Base-by-base conservation (phyloP, 768 basidiomycete genomes). In the Termitomyces sp. region DNA sequence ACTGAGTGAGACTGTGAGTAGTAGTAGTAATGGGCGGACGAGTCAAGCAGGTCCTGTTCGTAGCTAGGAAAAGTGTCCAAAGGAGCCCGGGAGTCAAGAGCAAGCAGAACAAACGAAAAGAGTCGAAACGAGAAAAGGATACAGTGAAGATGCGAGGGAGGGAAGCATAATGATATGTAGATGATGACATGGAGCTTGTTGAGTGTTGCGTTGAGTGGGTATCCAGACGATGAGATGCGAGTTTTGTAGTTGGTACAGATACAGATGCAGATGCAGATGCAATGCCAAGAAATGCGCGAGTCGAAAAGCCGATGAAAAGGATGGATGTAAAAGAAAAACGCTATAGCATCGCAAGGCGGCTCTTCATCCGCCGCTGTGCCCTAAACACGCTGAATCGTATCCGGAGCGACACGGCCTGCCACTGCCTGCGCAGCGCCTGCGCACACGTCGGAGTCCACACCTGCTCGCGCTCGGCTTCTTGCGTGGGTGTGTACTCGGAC, bases 341-440 rank as follows among this genome's bases (percentile, higher is more conserved):
- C 49, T 51, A 67, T 48, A 65, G 62, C 62, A 74, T 51, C n/a
- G 70, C 68, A 40, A 76, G 68, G 24, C 73, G 60, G 45, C 65
- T 67, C 71, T 68, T 73, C 18, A 78, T 63, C 59, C 71, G 66
- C 55, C 75, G 67, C 70, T 75, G 73, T 15, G 77, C 75, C 56
- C 86, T 75, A 70, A 88, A 89, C 46, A 88, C 72, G 59, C 78
- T 74, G 66, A 89, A 87, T 46, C 84, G 78, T 35, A 88, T 65
- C 60, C 84, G 73, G 22, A 89, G 78, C 0, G 78, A 70, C 33
- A 88, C 63, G 9, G 86, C 84, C 66, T 86, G 84, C 87, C 88
- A 88, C 60, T 86, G 83, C 9, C 83, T 75, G 59, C 77, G 75
- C 46, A 89, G 71, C 51, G 72, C 74, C 68, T 86, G 76, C 9